Percentiles rank a stretch among this genome's conserved stretches.
Evolutionary conservation across 2,329 filamentous ascomycete species (phyloP).

Genomic region (Colletotrichum limetticola): DNA sequence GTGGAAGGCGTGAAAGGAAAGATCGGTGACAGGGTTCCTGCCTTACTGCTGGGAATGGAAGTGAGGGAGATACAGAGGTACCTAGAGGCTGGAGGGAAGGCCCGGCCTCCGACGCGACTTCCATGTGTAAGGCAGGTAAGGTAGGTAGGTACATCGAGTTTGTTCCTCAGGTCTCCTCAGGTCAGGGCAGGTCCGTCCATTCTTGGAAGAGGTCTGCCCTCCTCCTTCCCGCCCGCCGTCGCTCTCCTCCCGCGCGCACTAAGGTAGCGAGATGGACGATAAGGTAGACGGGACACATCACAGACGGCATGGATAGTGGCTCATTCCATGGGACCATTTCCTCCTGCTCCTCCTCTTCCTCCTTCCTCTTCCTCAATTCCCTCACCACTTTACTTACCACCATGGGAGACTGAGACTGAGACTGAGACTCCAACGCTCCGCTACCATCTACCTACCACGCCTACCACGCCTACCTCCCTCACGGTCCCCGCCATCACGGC

Average conservation of each 20-base stretch:
- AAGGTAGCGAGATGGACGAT: background rate
- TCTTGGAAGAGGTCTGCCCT: background rate
- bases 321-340: too few species aligned
- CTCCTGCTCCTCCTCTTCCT: too few species aligned
- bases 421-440: background rate
- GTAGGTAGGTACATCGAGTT: background rate
- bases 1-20: too few species aligned
- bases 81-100: background rate
- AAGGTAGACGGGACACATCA: too few species aligned
- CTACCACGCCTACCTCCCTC: background rate
- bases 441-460: background rate
- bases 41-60: too few species aligned
- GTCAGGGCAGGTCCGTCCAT: too few species aligned
- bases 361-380: background rate
- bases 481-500: constrained; percentile 11
- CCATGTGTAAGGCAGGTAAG: too few species aligned
- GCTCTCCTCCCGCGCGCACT: background rate
- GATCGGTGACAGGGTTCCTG: too few species aligned
- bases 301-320: too few species aligned
- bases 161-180: background rate
- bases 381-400: background rate
- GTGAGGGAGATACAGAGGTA: too few species aligned
- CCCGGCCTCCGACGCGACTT: background rate
- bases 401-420: too few species aligned
- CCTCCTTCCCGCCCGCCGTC: background rate